phyloP scores from a whole-genome alignment of 2,329 filamentous ascomycete genomes.

The Cucurbitaria berberidis region DNA sequence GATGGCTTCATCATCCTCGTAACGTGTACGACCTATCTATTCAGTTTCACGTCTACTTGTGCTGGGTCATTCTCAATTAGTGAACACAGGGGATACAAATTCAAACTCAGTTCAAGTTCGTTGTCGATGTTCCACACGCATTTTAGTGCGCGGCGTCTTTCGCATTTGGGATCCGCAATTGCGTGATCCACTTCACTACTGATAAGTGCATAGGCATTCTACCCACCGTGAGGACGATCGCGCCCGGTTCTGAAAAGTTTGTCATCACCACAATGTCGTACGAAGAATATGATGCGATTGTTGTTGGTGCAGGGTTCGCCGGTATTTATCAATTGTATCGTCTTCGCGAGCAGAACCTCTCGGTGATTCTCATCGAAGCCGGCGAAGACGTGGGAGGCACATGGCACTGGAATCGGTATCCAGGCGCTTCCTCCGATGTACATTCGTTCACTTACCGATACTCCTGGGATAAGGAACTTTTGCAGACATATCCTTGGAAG shows the following conservation, averaged over 20 bases:
- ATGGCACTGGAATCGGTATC: constrained; percentile 36
- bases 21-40: too few species aligned
- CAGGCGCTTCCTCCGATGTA: not conserved
- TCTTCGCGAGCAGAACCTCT: constrained; percentile 34
- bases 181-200: not conserved
- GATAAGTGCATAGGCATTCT: not conserved
- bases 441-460: constrained; percentile 24
- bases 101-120: not conserved
- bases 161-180: not conserved
- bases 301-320: constrained; percentile 43
- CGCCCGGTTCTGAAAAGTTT: not conserved
- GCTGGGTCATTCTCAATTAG: not conserved
- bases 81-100: too few species aligned
- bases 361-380: constrained; percentile 35
- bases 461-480: constrained; percentile 44
- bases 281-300: constrained; percentile 15
- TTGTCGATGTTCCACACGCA: not conserved
- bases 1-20: too few species aligned
- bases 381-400: constrained; percentile 44
- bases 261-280: not conserved
- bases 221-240: not conserved
- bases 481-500: constrained; percentile 46
- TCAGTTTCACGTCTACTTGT: not conserved
- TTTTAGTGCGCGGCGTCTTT: not conserved
- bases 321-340: constrained; percentile 44